Conservation (phyloP, 2,329 filamentous ascomycete genomes). For the Fusarium oxysporum region DNA sequence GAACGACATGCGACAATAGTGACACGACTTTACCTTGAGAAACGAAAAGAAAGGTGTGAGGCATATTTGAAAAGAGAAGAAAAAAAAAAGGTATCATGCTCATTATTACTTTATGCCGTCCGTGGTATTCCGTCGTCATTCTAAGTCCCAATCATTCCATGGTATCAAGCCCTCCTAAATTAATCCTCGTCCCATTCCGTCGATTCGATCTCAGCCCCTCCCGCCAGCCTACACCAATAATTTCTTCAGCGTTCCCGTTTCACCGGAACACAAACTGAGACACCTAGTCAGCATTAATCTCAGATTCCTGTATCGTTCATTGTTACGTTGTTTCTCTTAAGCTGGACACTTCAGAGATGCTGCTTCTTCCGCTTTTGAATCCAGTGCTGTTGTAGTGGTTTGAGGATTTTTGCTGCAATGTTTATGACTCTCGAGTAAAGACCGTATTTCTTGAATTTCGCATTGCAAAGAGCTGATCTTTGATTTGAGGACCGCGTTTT, state of each 20-base stretch:
- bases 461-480: not conserved
- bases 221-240: not conserved
- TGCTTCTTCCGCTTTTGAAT: not conserved
- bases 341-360: not conserved
- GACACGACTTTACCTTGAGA: not conserved
- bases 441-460: not conserved
- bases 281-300: not conserved
- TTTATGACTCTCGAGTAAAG: slow-evolving; percentile 2
- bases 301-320: slow-evolving; percentile 40
- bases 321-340: rapidly evolving
- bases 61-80: not conserved
- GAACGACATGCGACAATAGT: not conserved
- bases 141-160: not conserved
- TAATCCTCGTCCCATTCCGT: not conserved
- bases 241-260: not conserved
- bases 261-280: not conserved
- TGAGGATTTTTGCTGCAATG: not conserved
- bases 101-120: not conserved
- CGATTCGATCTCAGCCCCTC: not conserved
- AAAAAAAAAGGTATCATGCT: not conserved
- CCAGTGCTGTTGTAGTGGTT: rapidly evolving
- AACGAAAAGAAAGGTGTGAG: not conserved
- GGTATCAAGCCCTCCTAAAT: not conserved
- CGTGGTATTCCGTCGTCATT: not conserved
- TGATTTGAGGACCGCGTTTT: not conserved